Conservation (phyloP, 2,329 filamentous ascomycete species). For the Colletotrichum tofieldiae region DNA sequence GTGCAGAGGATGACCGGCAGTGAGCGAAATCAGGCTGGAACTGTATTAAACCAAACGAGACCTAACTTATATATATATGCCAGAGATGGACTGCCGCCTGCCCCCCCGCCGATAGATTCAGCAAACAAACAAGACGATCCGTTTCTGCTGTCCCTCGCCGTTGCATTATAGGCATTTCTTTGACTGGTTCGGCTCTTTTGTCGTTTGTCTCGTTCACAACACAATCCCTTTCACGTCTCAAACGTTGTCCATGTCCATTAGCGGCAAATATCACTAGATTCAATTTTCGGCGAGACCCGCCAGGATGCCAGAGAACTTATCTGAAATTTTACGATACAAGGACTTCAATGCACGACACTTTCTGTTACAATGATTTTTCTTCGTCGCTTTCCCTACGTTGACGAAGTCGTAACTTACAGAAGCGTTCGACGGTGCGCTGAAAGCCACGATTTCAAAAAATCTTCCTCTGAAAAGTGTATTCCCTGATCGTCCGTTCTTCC, state of each 20-base stretch:
- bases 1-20: neutral
- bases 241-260: neutral
- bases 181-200: neutral
- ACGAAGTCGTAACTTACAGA: too few species aligned
- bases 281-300: neutral
- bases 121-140: neutral
- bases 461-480: too few species aligned
- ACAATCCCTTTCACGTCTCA: neutral
- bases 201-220: neutral
- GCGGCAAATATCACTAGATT: neutral
- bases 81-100: neutral
- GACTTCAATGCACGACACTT: neutral
- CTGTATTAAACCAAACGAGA: neutral
- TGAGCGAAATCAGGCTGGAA: neutral
- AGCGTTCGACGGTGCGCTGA: too few species aligned
- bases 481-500: too few species aligned
- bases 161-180: neutral
- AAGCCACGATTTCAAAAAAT: too few species aligned
- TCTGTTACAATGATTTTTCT: neutral
- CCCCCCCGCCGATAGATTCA: neutral
- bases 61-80: neutral
- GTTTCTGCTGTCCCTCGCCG: neutral
- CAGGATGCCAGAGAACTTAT: neutral
- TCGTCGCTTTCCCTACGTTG: neutral
- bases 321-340: neutral